phyloP scores from a whole-genome alignment of 345 rosid genomes.

The Eucalyptus paniculata region DNA sequence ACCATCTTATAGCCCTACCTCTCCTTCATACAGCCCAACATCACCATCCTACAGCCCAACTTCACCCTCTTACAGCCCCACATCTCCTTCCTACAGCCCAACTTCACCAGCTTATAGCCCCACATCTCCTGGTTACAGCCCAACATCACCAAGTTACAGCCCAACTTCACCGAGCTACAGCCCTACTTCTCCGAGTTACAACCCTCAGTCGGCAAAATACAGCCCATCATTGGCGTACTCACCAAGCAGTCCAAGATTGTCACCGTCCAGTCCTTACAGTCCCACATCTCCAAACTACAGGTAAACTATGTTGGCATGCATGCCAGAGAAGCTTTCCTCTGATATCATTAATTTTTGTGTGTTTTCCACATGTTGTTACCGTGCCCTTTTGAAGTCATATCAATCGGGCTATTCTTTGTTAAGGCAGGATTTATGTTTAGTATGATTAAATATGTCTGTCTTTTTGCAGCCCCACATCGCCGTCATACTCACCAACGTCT shows the following conservation, averaged over 20 bases:
- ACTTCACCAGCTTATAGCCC: conserved; percentile 87
- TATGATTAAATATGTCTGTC: neutral
- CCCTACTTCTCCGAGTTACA: conserved; percentile 69
- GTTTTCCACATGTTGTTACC: neutral
- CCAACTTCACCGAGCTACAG: conserved; percentile 78
- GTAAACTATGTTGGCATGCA: conserved; percentile 5
- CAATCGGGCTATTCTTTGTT: neutral
- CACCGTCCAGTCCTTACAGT: conserved; percentile 89
- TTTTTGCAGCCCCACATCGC: conserved; percentile 71
- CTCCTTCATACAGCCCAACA: conserved; percentile 78
- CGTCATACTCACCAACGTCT: conserved; percentile 90
- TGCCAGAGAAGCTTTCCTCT: neutral
- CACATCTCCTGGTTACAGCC: conserved; percentile 68
- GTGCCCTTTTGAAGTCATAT: neutral
- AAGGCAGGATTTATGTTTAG: neutral
- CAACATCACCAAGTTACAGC: conserved; percentile 71
- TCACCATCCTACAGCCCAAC: conserved; percentile 86
- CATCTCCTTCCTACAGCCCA: conserved; percentile 72
- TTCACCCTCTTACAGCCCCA: conserved; percentile 66
- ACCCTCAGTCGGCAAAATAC: conserved; percentile 54
- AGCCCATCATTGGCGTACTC: conserved; percentile 85
- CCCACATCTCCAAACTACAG: conserved; percentile 94
- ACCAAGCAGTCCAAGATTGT: conserved; percentile 83
- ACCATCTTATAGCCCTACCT: conserved; percentile 74
- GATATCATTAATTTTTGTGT: neutral